Evolutionary conservation across 306 rosid genomes (phyloP).

Genomic region (Dryas drummondii): DNA sequence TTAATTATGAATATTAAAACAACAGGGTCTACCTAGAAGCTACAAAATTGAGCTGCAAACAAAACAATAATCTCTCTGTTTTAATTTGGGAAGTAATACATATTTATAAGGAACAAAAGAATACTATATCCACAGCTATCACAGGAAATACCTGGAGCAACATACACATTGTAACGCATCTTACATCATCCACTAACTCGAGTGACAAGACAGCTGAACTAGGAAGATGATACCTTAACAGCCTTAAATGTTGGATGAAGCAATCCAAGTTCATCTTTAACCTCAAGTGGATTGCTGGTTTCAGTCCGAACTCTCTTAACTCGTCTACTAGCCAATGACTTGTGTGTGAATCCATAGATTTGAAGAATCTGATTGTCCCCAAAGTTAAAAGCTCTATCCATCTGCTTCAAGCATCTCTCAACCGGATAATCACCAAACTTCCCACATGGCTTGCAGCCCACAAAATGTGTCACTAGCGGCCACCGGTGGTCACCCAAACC

Average conservation of each 20-base stretch:
- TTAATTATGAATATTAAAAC: neutral
- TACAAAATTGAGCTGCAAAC: constrained; percentile 1
- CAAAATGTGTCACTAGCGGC: constrained; percentile 93
- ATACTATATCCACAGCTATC: constrained; percentile 32
- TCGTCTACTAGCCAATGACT: constrained; percentile 52
- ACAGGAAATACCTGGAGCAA: constrained; percentile 19
- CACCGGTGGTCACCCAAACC: constrained; percentile 88
- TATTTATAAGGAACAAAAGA: constrained; percentile 20
- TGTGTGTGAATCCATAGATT: constrained; percentile 76
- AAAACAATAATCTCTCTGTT: constrained; percentile 7
- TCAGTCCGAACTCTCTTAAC: constrained; percentile 74
- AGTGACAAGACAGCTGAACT: constrained; percentile 7
- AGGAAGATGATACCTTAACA: constrained; percentile 46
- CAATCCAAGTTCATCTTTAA: constrained; percentile 73
- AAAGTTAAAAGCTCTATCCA: constrained; percentile 86
- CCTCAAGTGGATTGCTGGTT: constrained; percentile 67
- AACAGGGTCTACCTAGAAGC: constrained; percentile 5
- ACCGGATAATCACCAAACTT: constrained; percentile 83
- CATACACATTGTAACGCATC: constrained; percentile 8
- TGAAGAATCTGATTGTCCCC: constrained; percentile 89
- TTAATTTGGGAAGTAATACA: constrained; percentile 4
- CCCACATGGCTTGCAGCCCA: constrained; percentile 94
- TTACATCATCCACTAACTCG: constrained; percentile 3
- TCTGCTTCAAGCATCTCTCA: constrained; percentile 76
- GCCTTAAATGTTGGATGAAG: constrained; percentile 76